Evolutionary conservation across 306 rosid species (phyloP).

Genomic region (Vicia sativa): DNA sequence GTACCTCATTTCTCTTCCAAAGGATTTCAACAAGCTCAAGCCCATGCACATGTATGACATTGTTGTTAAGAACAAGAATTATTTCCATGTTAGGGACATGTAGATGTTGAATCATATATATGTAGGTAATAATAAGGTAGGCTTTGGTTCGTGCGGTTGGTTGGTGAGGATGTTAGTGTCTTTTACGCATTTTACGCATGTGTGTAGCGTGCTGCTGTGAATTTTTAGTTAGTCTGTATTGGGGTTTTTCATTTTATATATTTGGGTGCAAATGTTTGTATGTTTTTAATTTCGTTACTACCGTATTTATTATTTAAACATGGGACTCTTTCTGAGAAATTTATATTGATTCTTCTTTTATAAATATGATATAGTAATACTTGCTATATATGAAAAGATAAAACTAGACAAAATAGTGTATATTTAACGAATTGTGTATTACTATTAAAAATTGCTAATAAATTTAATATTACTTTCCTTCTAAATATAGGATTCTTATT

Average conservation of each 20-base stretch:
- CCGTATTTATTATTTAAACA: too few species aligned
- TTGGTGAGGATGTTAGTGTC: not conserved
- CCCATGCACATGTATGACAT: constrained; percentile 96
- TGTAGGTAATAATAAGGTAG: not conserved
- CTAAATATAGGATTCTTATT: too few species aligned
- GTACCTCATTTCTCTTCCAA: constrained; percentile 86
- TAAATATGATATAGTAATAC: too few species aligned
- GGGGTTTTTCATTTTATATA: not conserved
- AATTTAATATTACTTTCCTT: too few species aligned
- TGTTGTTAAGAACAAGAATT: constrained; percentile 83
- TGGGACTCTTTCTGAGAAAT: too few species aligned
- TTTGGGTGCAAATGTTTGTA: not conserved
- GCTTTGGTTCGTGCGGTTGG: constrained; percentile 1
- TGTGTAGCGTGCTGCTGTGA: not conserved
- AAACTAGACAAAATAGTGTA: too few species aligned
- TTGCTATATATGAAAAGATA: too few species aligned
- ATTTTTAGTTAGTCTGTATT: not conserved
- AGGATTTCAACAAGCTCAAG: constrained; percentile 75
- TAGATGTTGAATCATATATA: constrained; percentile 18
- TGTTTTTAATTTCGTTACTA: not conserved
- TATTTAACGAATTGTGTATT: too few species aligned
- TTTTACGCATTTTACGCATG: too few species aligned
- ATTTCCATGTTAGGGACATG: constrained; percentile 76
- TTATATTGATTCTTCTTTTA: too few species aligned
- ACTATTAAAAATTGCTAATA: too few species aligned